Evolutionary conservation across 2,329 filamentous ascomycete genomes (phyloP).

Genomic region (Colletotrichum chlorophyti): DNA sequence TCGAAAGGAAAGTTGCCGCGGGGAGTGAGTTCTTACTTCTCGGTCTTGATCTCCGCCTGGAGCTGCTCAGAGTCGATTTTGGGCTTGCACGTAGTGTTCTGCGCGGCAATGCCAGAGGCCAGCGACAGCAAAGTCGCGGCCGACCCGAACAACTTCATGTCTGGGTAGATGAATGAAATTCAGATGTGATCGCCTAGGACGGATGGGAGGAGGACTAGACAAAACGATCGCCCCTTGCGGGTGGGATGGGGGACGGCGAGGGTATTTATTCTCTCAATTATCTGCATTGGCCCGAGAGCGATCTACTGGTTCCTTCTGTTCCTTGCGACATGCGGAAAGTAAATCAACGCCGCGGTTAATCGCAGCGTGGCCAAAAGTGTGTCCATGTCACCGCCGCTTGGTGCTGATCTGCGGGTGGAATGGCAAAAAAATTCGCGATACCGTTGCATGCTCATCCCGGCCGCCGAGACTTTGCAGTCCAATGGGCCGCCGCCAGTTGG

Average conservation of each 20-base stretch:
- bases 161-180: not conserved
- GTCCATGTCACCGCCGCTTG: not conserved
- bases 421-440: not conserved
- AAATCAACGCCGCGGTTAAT: not conserved
- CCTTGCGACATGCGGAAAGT: too few relatives aligned
- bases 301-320: too few relatives aligned
- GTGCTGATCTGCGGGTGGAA: too few relatives aligned
- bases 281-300: too few relatives aligned
- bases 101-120: conserved; percentile 1
- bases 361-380: not conserved
- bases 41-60: conserved; percentile 27
- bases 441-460: conserved; percentile 21
- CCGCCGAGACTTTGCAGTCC: conserved; percentile 13
- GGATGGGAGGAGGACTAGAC: too few relatives aligned
- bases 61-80: conserved; percentile 29
- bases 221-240: too few relatives aligned
- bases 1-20: too few relatives aligned
- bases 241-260: too few relatives aligned
- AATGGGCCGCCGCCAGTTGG: conserved; percentile 15
- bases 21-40: too few relatives aligned
- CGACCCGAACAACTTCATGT: conserved; percentile 26
- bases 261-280: too few relatives aligned
- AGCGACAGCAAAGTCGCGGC: conserved; percentile 24
- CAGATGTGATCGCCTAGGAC: too few relatives aligned
- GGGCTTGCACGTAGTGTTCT: conserved; percentile 23